Percentiles rank a stretch among this genome's conserved stretches.
phyloP scores from a whole-genome alignment of 805 yeast species.

The Candida nitratophila region DNA sequence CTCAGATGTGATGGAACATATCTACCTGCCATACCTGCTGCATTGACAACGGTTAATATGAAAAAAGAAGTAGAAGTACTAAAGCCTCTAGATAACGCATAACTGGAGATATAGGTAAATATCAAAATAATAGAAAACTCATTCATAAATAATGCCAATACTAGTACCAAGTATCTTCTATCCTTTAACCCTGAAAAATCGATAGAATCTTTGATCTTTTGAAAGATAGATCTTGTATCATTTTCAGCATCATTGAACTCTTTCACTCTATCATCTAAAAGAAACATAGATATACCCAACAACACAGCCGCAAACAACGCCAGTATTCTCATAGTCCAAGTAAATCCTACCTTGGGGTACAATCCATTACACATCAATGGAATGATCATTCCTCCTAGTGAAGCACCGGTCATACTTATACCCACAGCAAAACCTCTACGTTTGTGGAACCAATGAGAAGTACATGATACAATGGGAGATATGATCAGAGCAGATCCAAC shows the following conservation, averaged over 20 bases:
- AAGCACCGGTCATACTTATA: slow-evolving; percentile 52
- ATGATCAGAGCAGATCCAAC: slow-evolving; percentile 39
- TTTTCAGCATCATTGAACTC: slow-evolving; percentile 6
- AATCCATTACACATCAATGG: slow-evolving; percentile 47
- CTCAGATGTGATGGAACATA: slow-evolving; percentile 37
- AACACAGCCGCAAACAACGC: slow-evolving; percentile 37
- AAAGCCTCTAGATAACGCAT: slow-evolving; percentile 45
- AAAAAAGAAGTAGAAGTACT: slow-evolving; percentile 32
- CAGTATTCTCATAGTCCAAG: slow-evolving; percentile 53
- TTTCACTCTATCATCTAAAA: slow-evolving; percentile 23
- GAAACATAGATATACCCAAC: slow-evolving; percentile 21
- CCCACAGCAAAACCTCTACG: slow-evolving; percentile 58
- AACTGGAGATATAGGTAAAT: slow-evolving; percentile 50
- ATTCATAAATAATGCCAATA: slow-evolving; percentile 35
- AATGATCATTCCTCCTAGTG: slow-evolving; percentile 49
- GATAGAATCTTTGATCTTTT: slow-evolving; percentile 21
- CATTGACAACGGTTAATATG: slow-evolving; percentile 39
- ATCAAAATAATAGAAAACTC: slow-evolving; percentile 49
- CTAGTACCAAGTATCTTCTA: slow-evolving; percentile 30
- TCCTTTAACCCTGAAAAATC: slow-evolving; percentile 37
- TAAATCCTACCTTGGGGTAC: slow-evolving; percentile 44
- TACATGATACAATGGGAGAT: slow-evolving; percentile 39
- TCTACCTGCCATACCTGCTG: slow-evolving; percentile 37
- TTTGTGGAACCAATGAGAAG: slow-evolving; percentile 55
- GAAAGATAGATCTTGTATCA: slow-evolving; percentile 3